phyloP scores from a whole-genome alignment of 225 moss, liverwort and hornwort species.

The Climacium dendroides region DNA sequence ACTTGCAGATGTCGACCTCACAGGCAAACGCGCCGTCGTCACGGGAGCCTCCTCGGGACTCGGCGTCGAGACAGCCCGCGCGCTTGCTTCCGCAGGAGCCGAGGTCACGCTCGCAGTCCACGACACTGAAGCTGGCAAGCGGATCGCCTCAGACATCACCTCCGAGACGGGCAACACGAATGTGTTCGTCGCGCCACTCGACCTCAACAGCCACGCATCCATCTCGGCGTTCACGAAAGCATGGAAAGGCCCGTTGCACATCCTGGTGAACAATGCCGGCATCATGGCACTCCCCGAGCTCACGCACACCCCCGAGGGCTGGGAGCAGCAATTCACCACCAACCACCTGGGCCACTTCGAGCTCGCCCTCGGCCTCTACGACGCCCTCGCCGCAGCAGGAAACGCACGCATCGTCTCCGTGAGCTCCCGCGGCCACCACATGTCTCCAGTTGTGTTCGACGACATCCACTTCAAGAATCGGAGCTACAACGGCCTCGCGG shows the following conservation, averaged over 20 bases:
- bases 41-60: background rate
- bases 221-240: background rate
- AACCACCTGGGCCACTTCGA: background rate
- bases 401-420: background rate
- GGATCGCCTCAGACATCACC: background rate
- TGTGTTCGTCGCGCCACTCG: background rate
- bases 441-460: background rate
- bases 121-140: background rate
- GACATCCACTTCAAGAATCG: too few relatives aligned
- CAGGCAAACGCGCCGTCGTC: background rate
- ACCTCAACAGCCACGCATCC: background rate
- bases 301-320: background rate
- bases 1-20: too few relatives aligned
- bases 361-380: background rate
- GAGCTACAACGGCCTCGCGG: too few relatives aligned
- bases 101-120: background rate
- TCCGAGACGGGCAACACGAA: background rate
- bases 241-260: background rate
- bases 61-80: background rate
- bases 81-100: too few relatives aligned
- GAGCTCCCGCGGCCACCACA: accelerated
- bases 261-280: background rate
- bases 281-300: background rate
- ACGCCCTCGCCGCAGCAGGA: background rate
- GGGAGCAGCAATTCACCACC: background rate